Conservation (phyloP, 495 filamentous ascomycete species). For the Penicillium coprophilum region DNA sequence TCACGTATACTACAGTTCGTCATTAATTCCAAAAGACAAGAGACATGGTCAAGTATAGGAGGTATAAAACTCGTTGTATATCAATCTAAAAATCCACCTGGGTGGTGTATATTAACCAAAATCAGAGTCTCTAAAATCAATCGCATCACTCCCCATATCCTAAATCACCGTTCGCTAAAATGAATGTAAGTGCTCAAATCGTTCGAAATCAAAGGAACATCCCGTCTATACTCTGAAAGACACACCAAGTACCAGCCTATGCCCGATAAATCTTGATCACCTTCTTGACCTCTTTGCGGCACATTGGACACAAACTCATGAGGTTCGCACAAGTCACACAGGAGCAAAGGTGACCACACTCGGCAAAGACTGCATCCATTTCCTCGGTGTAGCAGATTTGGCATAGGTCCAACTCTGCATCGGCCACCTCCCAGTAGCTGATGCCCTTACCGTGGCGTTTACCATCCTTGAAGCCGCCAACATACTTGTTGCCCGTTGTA, state of each 20-base stretch:
- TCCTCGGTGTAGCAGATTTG: conserved; percentile 65
- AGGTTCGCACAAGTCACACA: conserved; percentile 62
- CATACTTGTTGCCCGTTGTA: conserved; percentile 62
- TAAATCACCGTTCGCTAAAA: conserved; percentile 14
- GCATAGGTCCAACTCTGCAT: conserved; percentile 62
- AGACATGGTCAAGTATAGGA: neutral
- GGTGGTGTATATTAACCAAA: conserved; percentile 16
- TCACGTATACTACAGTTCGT: neutral
- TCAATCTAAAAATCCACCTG: conserved; percentile 14
- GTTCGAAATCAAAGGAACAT: conserved; percentile 8
- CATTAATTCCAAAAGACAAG: no score
- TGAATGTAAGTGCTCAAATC: conserved; percentile 5
- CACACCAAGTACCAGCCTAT: conserved; percentile 18
- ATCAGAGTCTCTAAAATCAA: conserved; percentile 3
- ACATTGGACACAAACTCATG: conserved; percentile 65
- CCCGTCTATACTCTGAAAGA: conserved; percentile 3
- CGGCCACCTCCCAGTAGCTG: conserved; percentile 61
- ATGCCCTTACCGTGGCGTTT: conserved; percentile 63
- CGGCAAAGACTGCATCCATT: conserved; percentile 61
- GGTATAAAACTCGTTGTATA: neutral
- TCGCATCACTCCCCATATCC: neutral
- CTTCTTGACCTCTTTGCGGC: conserved; percentile 57
- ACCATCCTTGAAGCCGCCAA: conserved; percentile 62
- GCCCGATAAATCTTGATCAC: conserved; percentile 60
- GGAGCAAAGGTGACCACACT: conserved; percentile 66